Evolutionary conservation across 495 filamentous ascomycete genomes (phyloP).

Genomic region (Penicillium cataractarum): DNA sequence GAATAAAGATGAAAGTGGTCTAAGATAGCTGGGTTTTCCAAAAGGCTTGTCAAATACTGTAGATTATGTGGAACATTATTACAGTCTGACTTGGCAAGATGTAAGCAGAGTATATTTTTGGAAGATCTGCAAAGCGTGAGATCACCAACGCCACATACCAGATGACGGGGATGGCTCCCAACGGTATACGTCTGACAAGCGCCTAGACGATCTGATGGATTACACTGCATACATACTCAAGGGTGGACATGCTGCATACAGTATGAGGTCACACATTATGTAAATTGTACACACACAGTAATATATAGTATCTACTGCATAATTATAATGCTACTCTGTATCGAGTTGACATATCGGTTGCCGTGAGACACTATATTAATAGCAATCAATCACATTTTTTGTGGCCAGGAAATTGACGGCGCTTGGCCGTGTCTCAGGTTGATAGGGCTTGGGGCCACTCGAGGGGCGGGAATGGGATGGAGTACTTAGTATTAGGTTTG

Average conservation of each 20-base stretch:
- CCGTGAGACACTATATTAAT: constrained; percentile 1
- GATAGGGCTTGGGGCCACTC: constrained; percentile 14
- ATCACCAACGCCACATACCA: constrained; percentile 11
- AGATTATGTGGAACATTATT: no score
- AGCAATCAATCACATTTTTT: neutral
- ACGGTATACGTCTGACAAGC: neutral
- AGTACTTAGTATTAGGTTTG: neutral
- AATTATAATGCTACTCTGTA: neutral
- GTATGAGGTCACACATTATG: neutral
- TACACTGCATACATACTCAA: neutral
- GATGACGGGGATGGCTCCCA: neutral
- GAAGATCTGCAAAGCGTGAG: constrained; percentile 4
- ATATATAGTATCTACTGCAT: no score
- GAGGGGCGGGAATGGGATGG: constrained; percentile 1
- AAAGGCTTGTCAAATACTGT: no score
- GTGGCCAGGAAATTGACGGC: constrained; percentile 5
- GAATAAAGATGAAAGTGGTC: no score
- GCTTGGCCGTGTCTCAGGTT: constrained; percentile 27
- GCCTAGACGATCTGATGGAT: neutral
- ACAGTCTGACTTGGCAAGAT: neutral
- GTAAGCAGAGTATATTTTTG: neutral
- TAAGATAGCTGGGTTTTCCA: no score
- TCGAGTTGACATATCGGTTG: neutral
- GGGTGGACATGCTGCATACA: neutral
- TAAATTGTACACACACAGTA: no score